These are phyloP conservation scores for Neurospora sp. DNA, from an alignment of 495 filamentous ascomycete species.

Conservation along the genomic window DNA sequence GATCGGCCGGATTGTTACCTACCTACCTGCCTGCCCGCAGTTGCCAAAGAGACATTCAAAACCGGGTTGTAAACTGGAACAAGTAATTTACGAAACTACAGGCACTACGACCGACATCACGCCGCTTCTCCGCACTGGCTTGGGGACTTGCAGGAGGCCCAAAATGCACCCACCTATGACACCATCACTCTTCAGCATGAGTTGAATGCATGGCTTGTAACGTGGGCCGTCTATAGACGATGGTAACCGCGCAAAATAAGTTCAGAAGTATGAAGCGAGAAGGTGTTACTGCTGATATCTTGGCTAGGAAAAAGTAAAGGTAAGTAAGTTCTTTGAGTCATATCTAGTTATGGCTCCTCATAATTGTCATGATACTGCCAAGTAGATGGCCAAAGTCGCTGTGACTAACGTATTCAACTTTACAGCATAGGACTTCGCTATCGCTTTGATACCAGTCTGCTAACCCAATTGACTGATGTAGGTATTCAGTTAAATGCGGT, in stretches of 20 bases:
- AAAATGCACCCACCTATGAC: background rate
- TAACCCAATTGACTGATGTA: too few relatives aligned
- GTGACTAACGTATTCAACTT: too few relatives aligned
- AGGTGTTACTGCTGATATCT: background rate
- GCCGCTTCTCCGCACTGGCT: background rate
- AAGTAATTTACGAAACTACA: too few relatives aligned
- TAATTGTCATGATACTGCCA: too few relatives aligned
- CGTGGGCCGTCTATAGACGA: background rate
- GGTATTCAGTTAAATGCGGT: too few relatives aligned
- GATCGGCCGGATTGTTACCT: background rate
- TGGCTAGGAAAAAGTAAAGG: background rate
- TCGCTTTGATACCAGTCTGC: too few relatives aligned
- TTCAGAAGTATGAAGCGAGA: background rate
- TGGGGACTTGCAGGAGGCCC: background rate
- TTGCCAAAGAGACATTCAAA: background rate
- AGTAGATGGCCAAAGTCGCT: too few relatives aligned
- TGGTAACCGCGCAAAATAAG: too few relatives aligned
- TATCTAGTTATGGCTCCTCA: background rate
- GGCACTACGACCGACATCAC: background rate
- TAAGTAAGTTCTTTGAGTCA: background rate
- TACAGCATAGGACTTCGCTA: too few relatives aligned
- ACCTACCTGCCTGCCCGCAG: background rate
- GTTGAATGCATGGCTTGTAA: background rate
- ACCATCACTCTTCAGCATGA: background rate
- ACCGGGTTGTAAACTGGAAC: too few relatives aligned